Evolutionary conservation across 2,329 filamentous ascomycete genomes (phyloP), one percentile per base, ranked within the genome.

Genomic region (Penicillium capsulatum): DNA sequence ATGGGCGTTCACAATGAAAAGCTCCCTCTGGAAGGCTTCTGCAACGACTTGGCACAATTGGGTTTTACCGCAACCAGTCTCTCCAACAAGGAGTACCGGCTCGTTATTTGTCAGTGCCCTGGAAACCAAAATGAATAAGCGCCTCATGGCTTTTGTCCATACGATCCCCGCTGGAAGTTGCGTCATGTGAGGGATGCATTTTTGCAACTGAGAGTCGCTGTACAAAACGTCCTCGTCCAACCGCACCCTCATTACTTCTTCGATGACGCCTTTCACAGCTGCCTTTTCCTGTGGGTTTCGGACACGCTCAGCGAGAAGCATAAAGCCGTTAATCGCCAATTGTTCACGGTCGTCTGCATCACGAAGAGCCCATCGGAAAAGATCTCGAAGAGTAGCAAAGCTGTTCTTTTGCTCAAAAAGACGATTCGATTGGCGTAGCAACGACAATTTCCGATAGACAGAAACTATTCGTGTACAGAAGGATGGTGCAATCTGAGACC

Each of bases 1-100:
- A 65, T 99, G 94, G 2, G 94, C 92, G 60, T 98, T 99, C 57
- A 98, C 84, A 53, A 91, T 92, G 51, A 90, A 82, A 27, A 99
- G 71, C 47, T 86, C 73, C 55, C 84, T 88, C 11, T 74, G 72
- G 47, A 87, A 76, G 3, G 86, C 84, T 57, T 94, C 84, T 3
- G 92, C 89, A 37, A 97, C 76, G 59, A 95, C 77, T 62, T 99
- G 92, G 52, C 88, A 94, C 5, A 98, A 86, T 2, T 91, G 96
- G 0, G 92, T 99, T 69, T 99, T 99, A 45, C 94, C 92, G 58
- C 91, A 97, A 4, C 92, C 92, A 13, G 92, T 99, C 62, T 98
- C 94, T 46, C 92, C 92, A 9, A 99, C 88, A 4, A 99, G 74
- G 14, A 99, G 74, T 3, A 98, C 87, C 1, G 92, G 92, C 62